phyloP scores from a whole-genome alignment of 495 filamentous ascomycete genomes.

The Xylaria longipes region DNA sequence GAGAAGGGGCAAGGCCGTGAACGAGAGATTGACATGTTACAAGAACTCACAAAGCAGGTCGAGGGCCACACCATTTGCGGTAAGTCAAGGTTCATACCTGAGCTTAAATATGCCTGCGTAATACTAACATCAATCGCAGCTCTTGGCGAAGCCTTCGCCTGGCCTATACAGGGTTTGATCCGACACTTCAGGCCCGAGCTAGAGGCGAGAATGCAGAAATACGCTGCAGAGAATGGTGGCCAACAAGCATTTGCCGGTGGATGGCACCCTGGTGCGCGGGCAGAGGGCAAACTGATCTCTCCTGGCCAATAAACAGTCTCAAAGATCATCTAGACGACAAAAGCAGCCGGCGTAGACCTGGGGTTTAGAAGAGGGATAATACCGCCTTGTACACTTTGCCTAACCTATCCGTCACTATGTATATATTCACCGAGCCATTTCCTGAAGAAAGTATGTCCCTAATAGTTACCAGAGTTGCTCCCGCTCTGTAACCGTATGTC shows the following conservation, averaged over 20 bases:
- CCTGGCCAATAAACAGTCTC: slow-evolving; percentile 73
- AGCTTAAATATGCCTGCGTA: background rate
- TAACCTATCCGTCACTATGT: slow-evolving; percentile 22
- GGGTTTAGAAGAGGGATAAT: slow-evolving; percentile 22
- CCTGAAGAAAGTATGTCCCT: background rate
- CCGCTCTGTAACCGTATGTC: background rate
- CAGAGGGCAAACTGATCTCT: slow-evolving; percentile 82
- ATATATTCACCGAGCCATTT: slow-evolving; percentile 25
- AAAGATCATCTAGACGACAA: slow-evolving; percentile 13
- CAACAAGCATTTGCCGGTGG: slow-evolving; percentile 76
- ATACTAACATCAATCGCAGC: slow-evolving; percentile 50
- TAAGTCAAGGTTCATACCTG: slow-evolving; percentile 43
- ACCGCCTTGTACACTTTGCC: slow-evolving; percentile 27
- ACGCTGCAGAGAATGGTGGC: slow-evolving; percentile 70
- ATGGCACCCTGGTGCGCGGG: slow-evolving; percentile 77
- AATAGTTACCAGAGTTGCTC: background rate
- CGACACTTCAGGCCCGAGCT: slow-evolving; percentile 96
- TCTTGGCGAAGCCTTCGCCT: slow-evolving; percentile 96
- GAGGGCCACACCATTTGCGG: slow-evolving; percentile 98
- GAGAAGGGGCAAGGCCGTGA: slow-evolving; percentile 86
- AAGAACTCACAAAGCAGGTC: slow-evolving; percentile 98
- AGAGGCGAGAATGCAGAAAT: slow-evolving; percentile 83
- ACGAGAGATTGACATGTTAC: slow-evolving; percentile 98
- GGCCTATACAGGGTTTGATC: slow-evolving; percentile 97
- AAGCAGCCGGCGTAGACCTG: slow-evolving; percentile 16